These are phyloP conservation scores for Diutina siamensis DNA, from an alignment of 1,139 yeast species.

Conservation along the genomic window DNA sequence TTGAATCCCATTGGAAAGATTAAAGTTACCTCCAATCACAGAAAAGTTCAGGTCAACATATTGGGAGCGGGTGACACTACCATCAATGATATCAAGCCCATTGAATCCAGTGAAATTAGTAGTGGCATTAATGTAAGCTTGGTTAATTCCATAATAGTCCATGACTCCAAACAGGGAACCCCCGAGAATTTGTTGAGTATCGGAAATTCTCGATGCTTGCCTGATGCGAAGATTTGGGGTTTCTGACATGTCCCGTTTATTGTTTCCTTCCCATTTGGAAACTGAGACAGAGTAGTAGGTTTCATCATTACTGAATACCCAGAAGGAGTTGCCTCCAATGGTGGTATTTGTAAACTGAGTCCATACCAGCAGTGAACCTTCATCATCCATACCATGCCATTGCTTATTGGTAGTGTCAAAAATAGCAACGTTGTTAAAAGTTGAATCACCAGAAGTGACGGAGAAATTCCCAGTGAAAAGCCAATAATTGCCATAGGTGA, in stretches of 20 bases:
- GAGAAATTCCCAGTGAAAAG: slow-evolving; percentile 22
- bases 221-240: slow-evolving; percentile 6
- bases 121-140: slow-evolving; percentile 16
- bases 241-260: slow-evolving; percentile 21
- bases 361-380: slow-evolving; percentile 9
- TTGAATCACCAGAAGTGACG: neutral
- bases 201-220: neutral
- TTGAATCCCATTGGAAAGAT: slow-evolving; percentile 11
- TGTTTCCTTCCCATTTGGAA: slow-evolving; percentile 28
- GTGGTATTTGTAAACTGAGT: slow-evolving; percentile 26
- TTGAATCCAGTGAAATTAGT: slow-evolving; percentile 15
- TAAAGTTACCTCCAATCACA: slow-evolving; percentile 41
- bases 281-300: slow-evolving; percentile 14
- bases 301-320: slow-evolving; percentile 20
- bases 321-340: slow-evolving; percentile 23
- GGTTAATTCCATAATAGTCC: slow-evolving; percentile 22
- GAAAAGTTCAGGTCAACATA: slow-evolving; percentile 38
- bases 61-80: slow-evolving; percentile 28
- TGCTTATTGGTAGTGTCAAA: neutral
- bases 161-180: slow-evolving; percentile 30
- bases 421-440: neutral
- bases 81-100: slow-evolving; percentile 17
- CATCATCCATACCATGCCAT: neutral
- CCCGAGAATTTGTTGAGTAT: slow-evolving; percentile 21
- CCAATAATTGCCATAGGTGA: slow-evolving; percentile 1